Conservation (phyloP, 2,329 filamentous ascomycete species). For the Dactylonectria estremocensis region DNA sequence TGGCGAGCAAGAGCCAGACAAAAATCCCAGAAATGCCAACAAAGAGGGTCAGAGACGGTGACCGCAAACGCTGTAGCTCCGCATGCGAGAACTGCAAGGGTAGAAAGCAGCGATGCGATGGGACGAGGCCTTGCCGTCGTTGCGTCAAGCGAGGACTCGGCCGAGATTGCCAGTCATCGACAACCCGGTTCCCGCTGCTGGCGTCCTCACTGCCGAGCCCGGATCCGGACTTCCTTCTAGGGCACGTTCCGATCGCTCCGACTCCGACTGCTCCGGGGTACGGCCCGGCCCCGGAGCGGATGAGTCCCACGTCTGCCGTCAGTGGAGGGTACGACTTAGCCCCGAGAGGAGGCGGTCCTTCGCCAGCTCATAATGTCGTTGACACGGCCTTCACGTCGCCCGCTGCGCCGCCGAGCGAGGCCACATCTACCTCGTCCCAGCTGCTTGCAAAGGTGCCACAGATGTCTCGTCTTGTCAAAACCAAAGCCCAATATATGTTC, state of each 20-base stretch:
- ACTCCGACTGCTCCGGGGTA: slow-evolving; percentile 14
- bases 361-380: not conserved
- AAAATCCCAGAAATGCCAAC: slow-evolving; percentile 41
- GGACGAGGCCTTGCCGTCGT: slow-evolving; percentile 42
- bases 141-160: slow-evolving; percentile 44
- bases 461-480: slow-evolving; percentile 52
- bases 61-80: slow-evolving; percentile 45
- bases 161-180: slow-evolving; percentile 40
- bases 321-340: no score
- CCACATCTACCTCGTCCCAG: slow-evolving; percentile 38
- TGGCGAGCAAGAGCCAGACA: not conserved
- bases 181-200: slow-evolving; percentile 36
- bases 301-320: slow-evolving; percentile 32
- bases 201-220: slow-evolving; percentile 46
- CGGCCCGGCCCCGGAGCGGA: slow-evolving; percentile 34
- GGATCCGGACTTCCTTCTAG: slow-evolving; percentile 32
- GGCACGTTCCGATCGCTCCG: slow-evolving; percentile 8
- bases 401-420: slow-evolving; percentile 24
- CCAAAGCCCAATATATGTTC: slow-evolving; percentile 53
- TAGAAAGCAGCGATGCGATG: slow-evolving; percentile 46
- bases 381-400: slow-evolving; percentile 19
- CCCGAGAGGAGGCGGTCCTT: no score
- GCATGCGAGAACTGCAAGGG: slow-evolving; percentile 47
- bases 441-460: slow-evolving; percentile 46
- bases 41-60: slow-evolving; percentile 44